Evolutionary conservation across 441 rosid species (phyloP).

Genomic region (Populus hybrid): DNA sequence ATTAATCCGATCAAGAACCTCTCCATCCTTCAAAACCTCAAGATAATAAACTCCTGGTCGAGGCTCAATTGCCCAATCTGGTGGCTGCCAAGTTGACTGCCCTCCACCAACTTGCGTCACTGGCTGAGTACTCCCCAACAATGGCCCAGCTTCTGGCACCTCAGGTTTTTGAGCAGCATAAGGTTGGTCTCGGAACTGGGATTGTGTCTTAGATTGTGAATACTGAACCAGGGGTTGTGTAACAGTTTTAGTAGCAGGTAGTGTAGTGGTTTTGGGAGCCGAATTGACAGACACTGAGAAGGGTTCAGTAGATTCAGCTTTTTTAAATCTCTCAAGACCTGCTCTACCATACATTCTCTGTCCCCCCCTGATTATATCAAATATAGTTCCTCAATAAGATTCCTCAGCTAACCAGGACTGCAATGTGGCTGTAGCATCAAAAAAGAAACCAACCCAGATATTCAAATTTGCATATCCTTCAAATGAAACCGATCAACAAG

Average conservation of each 20-base stretch:
- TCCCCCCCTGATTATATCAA: conserved; percentile 1
- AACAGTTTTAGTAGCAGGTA: conserved; percentile 24
- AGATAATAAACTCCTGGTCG: conserved; percentile 78
- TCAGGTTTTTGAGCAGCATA: conserved; percentile 30
- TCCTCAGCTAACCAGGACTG: not conserved
- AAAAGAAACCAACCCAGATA: not conserved
- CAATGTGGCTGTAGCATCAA: not conserved
- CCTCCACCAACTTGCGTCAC: conserved; percentile 76
- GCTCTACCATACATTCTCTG: conserved; percentile 82
- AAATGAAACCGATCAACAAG: conserved; percentile 10
- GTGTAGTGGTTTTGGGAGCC: conserved; percentile 30
- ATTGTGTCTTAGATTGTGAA: conserved; percentile 31
- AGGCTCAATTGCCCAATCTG: conserved; percentile 97
- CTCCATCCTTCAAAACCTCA: conserved; percentile 86
- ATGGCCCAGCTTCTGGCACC: conserved; percentile 37
- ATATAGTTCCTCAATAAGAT: not conserved
- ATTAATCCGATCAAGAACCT: conserved; percentile 72
- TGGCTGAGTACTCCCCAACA: conserved; percentile 44
- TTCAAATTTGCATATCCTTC: conserved; percentile 2
- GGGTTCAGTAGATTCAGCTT: conserved; percentile 92
- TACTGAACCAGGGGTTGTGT: conserved; percentile 30
- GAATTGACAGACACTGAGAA: conserved; percentile 64
- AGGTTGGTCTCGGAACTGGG: conserved; percentile 28
- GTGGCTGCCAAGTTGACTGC: conserved; percentile 94
- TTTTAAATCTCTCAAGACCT: conserved; percentile 88